phyloP scores from a whole-genome alignment of 2,329 filamentous ascomycete species.

The Aureobasidium uvarum region DNA sequence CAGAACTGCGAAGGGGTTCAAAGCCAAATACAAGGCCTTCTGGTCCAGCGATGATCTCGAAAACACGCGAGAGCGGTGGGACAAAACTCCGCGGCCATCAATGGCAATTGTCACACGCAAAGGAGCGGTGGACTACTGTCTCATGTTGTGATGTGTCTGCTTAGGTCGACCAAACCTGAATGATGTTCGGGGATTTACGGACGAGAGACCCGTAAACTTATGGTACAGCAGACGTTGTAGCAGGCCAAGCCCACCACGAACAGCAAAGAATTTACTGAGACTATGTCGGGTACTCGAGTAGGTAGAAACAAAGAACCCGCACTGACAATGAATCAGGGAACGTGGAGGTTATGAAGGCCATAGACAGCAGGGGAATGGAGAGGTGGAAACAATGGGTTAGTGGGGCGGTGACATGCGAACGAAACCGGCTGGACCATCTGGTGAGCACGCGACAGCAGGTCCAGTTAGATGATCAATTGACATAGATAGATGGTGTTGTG shows the following conservation, averaged over 20 bases:
- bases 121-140: not conserved
- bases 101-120: not conserved
- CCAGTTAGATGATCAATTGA: conserved; percentile 1
- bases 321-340: not conserved
- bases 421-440: conserved; percentile 7
- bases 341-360: not conserved
- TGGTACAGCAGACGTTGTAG: conserved; percentile 5
- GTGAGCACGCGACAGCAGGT: conserved; percentile 21
- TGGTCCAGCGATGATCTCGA: too few relatives aligned
- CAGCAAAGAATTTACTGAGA: not conserved
- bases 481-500: not conserved
- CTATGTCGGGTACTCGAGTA: not conserved
- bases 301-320: not conserved
- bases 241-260: not conserved
- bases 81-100: not conserved
- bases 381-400: not conserved
- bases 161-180: not conserved
- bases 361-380: not conserved
- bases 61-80: not conserved
- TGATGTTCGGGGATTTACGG: conserved; percentile 3
- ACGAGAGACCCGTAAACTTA: not conserved
- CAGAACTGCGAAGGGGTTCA: not conserved
- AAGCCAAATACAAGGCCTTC: not conserved
- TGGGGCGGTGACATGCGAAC: conserved; percentile 22
- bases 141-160: not conserved